A percentile compares a stretch with the other conserved stretches of the same genome.
phyloP scores from a whole-genome alignment of 2,329 filamentous ascomycete genomes.

The Colletotrichum tofieldiae region DNA sequence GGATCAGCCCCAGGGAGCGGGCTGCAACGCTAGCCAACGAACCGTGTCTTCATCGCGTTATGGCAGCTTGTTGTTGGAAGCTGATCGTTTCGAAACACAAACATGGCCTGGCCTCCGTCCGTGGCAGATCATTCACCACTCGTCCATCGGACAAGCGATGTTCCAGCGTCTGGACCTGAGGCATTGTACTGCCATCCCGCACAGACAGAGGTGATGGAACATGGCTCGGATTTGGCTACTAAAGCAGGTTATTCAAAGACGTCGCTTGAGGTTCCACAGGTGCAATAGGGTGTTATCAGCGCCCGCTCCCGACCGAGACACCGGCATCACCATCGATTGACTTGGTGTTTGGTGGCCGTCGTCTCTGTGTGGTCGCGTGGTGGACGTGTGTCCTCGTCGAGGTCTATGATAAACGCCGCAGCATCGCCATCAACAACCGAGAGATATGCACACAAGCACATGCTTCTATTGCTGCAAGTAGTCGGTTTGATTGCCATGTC shows the following conservation, averaged over 20 bases:
- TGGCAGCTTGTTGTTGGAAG: slow-evolving; percentile 20
- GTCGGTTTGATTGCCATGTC: slow-evolving; percentile 40
- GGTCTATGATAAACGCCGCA: slow-evolving; percentile 1
- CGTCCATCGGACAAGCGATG: slow-evolving; percentile 19
- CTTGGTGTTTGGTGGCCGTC: neutral
- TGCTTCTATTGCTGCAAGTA: slow-evolving; percentile 32
- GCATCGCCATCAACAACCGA: slow-evolving; percentile 22
- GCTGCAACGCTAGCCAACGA: slow-evolving; percentile 21
- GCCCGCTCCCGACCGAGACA: slow-evolving; percentile 19
- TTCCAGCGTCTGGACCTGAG: slow-evolving; percentile 17
- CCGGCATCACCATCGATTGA: neutral
- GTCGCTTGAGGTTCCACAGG: slow-evolving; percentile 7
- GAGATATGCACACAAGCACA: slow-evolving; percentile 32
- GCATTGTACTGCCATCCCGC: slow-evolving; percentile 37
- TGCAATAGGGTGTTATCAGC: slow-evolving; percentile 25
- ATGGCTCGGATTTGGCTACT: slow-evolving; percentile 24
- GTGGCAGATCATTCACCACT: slow-evolving; percentile 24
- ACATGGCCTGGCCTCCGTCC: slow-evolving; percentile 20
- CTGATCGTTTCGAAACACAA: slow-evolving; percentile 32
- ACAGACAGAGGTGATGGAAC: slow-evolving; percentile 32
- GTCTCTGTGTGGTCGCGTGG: neutral
- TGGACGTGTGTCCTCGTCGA: slow-evolving; percentile 9
- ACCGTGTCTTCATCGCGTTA: slow-evolving; percentile 23
- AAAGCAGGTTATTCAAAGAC: slow-evolving; percentile 6
- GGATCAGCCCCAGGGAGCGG: slow-evolving; percentile 1